Evolutionary conservation across 2,329 filamentous ascomycete species (phyloP).

Genomic region (Microcyclospora tardicrescens): DNA sequence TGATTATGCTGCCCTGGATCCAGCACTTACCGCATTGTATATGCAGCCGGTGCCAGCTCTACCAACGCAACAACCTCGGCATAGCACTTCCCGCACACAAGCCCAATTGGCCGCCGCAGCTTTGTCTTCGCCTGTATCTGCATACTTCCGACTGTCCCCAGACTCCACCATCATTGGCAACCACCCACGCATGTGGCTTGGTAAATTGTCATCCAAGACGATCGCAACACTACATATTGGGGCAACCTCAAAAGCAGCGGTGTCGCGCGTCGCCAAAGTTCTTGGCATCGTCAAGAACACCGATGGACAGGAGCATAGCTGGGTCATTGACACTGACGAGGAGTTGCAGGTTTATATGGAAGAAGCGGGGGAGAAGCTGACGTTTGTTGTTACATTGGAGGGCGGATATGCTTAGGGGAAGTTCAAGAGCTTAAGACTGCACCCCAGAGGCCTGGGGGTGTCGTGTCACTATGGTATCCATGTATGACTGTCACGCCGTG

Average conservation of each 20-base stretch:
- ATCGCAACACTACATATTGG: constrained; percentile 51
- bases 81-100: constrained; percentile 4
- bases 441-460: too few relatives aligned
- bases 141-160: constrained; percentile 58
- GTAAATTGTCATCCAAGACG: constrained; percentile 45
- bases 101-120: constrained; percentile 7
- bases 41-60: constrained; percentile 25
- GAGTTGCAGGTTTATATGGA: constrained; percentile 58
- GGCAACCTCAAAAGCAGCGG: constrained; percentile 48
- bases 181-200: constrained; percentile 48
- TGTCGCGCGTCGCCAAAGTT: constrained; percentile 42
- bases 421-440: too few relatives aligned
- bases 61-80: constrained; percentile 5
- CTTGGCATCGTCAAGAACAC: constrained; percentile 51
- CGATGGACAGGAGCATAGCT: constrained; percentile 47
- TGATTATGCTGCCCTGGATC: constrained; percentile 50
- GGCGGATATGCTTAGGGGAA: constrained; percentile 12
- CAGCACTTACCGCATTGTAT: constrained; percentile 38
- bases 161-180: constrained; percentile 43
- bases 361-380: constrained; percentile 47
- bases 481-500: too few relatives aligned
- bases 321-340: constrained; percentile 56
- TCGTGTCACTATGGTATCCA: too few relatives aligned
- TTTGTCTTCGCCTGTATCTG: constrained; percentile 34
- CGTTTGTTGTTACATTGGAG: constrained; percentile 29